Percentiles rank a stretch among this genome's conserved stretches.
Evolutionary conservation across 441 rosid genomes (phyloP).

Genomic region (Erysimum cheiri): DNA sequence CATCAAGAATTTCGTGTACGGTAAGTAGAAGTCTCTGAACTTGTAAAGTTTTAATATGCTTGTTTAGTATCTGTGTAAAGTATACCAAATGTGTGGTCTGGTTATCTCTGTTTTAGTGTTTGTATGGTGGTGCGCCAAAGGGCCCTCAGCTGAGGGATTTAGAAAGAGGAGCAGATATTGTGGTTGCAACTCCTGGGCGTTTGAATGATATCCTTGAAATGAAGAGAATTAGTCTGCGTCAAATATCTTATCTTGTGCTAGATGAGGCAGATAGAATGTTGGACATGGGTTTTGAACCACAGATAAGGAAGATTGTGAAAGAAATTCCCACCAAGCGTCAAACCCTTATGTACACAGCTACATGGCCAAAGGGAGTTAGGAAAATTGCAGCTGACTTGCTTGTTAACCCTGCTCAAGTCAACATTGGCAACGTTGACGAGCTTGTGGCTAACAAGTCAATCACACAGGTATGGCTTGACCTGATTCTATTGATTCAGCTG

Average conservation of each 20-base stretch:
- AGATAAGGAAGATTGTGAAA: conserved; percentile 92
- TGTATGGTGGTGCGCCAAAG: conserved; percentile 99
- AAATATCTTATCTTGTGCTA: conserved; percentile 92
- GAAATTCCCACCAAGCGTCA: conserved; percentile 94
- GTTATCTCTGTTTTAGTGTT: conserved; percentile 62
- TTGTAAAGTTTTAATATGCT: conserved; percentile 1
- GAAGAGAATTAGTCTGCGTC: conserved; percentile 87
- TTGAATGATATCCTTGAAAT: conserved; percentile 97
- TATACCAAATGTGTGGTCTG: not conserved
- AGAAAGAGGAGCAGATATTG: conserved; percentile 92
- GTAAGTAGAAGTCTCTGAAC: conserved; percentile 50
- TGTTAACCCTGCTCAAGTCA: conserved; percentile 95
- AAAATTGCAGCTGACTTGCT: conserved; percentile 97
- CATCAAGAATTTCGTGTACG: conserved; percentile 88
- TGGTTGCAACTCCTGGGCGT: conserved; percentile 99
- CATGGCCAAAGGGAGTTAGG: conserved; percentile 98
- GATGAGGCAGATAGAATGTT: conserved; percentile 99
- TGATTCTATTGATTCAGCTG: conserved; percentile 20
- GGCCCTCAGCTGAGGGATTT: conserved; percentile 91
- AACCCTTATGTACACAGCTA: conserved; percentile 98
- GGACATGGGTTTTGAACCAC: conserved; percentile 99
- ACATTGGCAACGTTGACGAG: conserved; percentile 95
- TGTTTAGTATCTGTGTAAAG: not conserved
- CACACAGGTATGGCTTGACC: conserved; percentile 67
- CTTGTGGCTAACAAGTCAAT: conserved; percentile 99